Base-by-base conservation (phyloP, 1,284 basidiomycete genomes). In the Bjerkandera adusta region DNA sequence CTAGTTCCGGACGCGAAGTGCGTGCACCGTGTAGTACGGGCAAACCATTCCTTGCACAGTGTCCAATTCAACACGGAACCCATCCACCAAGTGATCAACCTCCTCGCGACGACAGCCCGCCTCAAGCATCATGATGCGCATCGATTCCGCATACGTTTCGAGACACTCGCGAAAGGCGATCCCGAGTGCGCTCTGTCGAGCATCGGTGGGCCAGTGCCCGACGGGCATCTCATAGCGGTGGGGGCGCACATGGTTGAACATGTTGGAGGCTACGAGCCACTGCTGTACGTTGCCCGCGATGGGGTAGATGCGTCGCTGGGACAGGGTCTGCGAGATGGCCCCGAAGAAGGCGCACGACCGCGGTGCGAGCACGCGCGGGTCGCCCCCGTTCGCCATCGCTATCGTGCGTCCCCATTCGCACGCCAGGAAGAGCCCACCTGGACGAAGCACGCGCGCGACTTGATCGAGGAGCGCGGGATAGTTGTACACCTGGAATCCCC, bases 401-500 rank as follows among this genome's bases (percentile, higher is more conserved):
- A 77, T 66, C 37, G 56, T 63, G 30, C 69, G 67, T 26, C 67
- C 66, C 71, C 81, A 77, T 63, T 89, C 86, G 36, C 73, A 73
- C 3, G 81, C 79, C 13, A 85, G 58, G 60, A 87, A 81, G 12
- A 88, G 63, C 1, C 85, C 85, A 22, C 78, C 79, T 2, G 77
- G 76, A 34, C 79, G 75, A 13, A 88, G 66, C 39, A 87, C 66
- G 25, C 85, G 76, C 7, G 70, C 71, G 13, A 73, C 71, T 60
- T 88, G 82, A 21, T 62, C 59, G 24, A 87, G 57, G 48, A 87
- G 64, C 25, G 55, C 58, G 11, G 64, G 63, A 55, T 79, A 85
- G 57, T 79, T 66, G 25, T 59, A 60, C 12, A 78, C 67, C 82
- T 85, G 56, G 32, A 45, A 38, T 20, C 20, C 49, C 44, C 33